phyloP scores from a whole-genome alignment of 192 early-diverging fungal genomes.

The Funneliformis geosporum region DNA sequence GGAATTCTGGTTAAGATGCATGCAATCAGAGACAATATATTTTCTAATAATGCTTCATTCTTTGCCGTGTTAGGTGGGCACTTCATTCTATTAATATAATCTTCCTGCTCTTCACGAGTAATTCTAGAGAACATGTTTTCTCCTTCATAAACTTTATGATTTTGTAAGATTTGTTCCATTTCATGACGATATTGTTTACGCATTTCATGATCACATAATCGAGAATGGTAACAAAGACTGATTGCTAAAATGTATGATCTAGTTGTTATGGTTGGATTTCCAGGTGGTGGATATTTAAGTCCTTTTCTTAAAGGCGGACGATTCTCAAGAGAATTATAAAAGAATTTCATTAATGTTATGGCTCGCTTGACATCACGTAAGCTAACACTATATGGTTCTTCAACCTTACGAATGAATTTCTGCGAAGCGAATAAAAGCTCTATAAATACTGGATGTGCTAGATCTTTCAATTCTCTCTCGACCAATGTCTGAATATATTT shows the following conservation, averaged over 20 bases:
- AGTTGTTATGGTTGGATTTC: too few species aligned
- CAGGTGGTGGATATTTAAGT: not conserved
- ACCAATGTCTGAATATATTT: not conserved
- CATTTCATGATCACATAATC: constrained; percentile 16
- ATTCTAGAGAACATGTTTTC: not conserved
- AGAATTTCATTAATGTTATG: constrained; percentile 5
- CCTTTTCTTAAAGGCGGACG: not conserved
- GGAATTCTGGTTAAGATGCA: constrained; percentile 30
- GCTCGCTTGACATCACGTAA: constrained; percentile 31
- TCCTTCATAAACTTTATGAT: not conserved
- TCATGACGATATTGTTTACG: not conserved
- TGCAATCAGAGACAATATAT: constrained; percentile 21
- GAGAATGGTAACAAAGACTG: constrained; percentile 18
- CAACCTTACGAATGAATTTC: constrained; percentile 23
- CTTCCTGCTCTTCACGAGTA: constrained; percentile 5
- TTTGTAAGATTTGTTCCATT: constrained; percentile 18
- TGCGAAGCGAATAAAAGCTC: constrained; percentile 27
- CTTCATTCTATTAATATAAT: constrained; percentile 15
- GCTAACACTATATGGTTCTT: constrained; percentile 20
- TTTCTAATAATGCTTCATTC: constrained; percentile 27
- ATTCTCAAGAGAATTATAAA: constrained; percentile 19
- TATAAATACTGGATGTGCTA: not conserved
- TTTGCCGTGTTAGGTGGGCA: too few species aligned
- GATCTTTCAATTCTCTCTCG: too few species aligned
- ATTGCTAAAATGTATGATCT: constrained; percentile 11